phyloP scores from a whole-genome alignment of 164 flowering plant species.

The Vitis rotundifolia region DNA sequence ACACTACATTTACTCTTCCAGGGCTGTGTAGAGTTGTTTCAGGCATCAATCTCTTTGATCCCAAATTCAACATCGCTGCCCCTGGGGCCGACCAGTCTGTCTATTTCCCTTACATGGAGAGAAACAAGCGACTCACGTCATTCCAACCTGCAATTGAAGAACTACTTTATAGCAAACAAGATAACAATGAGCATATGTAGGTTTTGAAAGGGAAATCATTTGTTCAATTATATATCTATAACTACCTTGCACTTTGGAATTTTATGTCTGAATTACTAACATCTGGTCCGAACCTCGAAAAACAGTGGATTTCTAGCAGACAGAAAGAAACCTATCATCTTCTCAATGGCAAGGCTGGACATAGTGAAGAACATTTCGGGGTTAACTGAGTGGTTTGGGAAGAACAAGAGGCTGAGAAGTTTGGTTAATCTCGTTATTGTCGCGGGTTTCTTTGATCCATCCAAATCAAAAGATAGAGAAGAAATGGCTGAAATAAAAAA shows the following conservation, averaged over 20 bases:
- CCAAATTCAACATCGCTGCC: slow-evolving; percentile 60
- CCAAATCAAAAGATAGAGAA: slow-evolving; percentile 63
- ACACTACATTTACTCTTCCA: slow-evolving; percentile 51
- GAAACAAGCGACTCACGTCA: slow-evolving; percentile 27
- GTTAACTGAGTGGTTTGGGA: slow-evolving; percentile 50
- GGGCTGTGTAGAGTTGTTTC: slow-evolving; percentile 54
- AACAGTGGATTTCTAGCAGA: slow-evolving; percentile 40
- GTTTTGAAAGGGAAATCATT: neutral
- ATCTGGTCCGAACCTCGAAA: neutral
- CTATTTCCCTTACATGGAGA: slow-evolving; percentile 49
- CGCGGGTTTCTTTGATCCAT: slow-evolving; percentile 56
- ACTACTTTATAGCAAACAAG: slow-evolving; percentile 36
- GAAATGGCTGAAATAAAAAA: slow-evolving; percentile 57
- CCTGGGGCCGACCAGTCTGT: slow-evolving; percentile 56
- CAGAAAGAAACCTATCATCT: slow-evolving; percentile 47
- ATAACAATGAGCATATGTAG: slow-evolving; percentile 53
- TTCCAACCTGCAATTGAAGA: slow-evolving; percentile 50
- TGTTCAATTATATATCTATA: neutral
- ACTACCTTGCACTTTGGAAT: too few relatives aligned
- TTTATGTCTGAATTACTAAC: neutral
- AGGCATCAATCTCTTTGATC: slow-evolving; percentile 56
- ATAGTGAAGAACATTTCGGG: slow-evolving; percentile 51
- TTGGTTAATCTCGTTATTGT: slow-evolving; percentile 56
- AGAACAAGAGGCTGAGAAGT: slow-evolving; percentile 34
- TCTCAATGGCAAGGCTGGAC: slow-evolving; percentile 61